Percentiles rank a stretch among this genome's conserved stretches.
phyloP scores from a whole-genome alignment of 2,329 filamentous ascomycete genomes.

The Plenodomus lindquistii region DNA sequence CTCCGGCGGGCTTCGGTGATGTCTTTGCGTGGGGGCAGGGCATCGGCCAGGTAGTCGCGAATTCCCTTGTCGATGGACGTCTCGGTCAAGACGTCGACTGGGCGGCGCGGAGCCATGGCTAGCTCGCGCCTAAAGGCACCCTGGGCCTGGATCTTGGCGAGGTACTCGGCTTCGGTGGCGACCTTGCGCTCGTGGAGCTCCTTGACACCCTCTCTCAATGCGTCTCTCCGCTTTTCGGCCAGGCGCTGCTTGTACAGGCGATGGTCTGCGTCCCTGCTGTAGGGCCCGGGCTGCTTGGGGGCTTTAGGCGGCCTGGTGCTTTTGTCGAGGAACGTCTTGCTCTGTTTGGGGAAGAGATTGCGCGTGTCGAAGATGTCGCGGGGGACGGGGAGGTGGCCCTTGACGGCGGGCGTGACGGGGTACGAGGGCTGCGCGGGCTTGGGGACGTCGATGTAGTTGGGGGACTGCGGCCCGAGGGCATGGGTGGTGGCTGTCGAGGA shows the following conservation, averaged over 20 bases:
- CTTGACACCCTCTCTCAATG: constrained; percentile 71
- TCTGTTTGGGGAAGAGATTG: constrained; percentile 56
- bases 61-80: constrained; percentile 36
- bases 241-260: constrained; percentile 72
- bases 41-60: constrained; percentile 40
- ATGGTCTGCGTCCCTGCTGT: constrained; percentile 52
- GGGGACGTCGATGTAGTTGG: constrained; percentile 83
- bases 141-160: constrained; percentile 23
- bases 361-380: constrained; percentile 71
- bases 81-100: constrained; percentile 56
- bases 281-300: constrained; percentile 38
- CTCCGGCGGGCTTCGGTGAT: constrained; percentile 35
- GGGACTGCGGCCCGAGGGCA: constrained; percentile 78
- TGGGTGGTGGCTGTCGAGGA: constrained; percentile 50
- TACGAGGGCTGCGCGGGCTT: constrained; percentile 71
- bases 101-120: constrained; percentile 67
- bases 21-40: constrained; percentile 26
- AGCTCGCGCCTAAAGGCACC: constrained; percentile 56
- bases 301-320: constrained; percentile 60
- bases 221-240: constrained; percentile 70
- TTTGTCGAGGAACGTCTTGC: constrained; percentile 62
- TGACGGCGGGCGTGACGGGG: constrained; percentile 56
- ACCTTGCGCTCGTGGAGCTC: constrained; percentile 62
- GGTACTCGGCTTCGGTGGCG: constrained; percentile 23
- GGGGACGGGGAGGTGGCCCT: constrained; percentile 82